phyloP scores from a whole-genome alignment of 768 basidiomycete genomes.

The Pleurotus ostreatus region DNA sequence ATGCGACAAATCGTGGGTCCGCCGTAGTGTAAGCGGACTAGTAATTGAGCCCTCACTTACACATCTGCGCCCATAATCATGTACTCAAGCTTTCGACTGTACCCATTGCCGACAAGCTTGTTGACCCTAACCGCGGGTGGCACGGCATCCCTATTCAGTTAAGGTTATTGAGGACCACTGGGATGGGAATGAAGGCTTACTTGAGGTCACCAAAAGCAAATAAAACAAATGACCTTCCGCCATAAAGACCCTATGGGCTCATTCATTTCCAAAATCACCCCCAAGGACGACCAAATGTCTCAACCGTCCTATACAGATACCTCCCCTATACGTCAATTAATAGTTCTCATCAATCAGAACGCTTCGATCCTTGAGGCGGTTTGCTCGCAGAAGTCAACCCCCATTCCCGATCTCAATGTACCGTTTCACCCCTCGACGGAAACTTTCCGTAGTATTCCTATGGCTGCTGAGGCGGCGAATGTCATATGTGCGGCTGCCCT shows the following conservation, averaged over 20 bases:
- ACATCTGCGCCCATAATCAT: too few relatives aligned
- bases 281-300: neutral
- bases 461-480: constrained; percentile 22
- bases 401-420: constrained; percentile 19
- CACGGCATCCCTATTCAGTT: too few relatives aligned
- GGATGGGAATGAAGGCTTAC: too few relatives aligned
- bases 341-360: constrained; percentile 17
- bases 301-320: neutral
- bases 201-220: too few relatives aligned
- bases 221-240: too few relatives aligned
- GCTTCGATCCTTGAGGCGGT: constrained; percentile 17
- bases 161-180: too few relatives aligned
- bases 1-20: too few relatives aligned
- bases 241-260: neutral
- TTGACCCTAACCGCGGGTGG: too few relatives aligned
- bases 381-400: constrained; percentile 10
- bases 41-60: too few relatives aligned
- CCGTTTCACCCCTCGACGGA: constrained; percentile 21
- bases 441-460: constrained; percentile 20
- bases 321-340: constrained; percentile 10
- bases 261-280: neutral
- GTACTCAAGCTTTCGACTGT: too few relatives aligned
- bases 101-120: too few relatives aligned
- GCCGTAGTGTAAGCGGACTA: too few relatives aligned
- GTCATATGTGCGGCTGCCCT: constrained; percentile 26